A percentile compares a stretch with the other conserved stretches of the same genome.
Evolutionary conservation across 78 protist genomes (phyloP).

Genomic region (Monosiga brevicollis): DNA sequence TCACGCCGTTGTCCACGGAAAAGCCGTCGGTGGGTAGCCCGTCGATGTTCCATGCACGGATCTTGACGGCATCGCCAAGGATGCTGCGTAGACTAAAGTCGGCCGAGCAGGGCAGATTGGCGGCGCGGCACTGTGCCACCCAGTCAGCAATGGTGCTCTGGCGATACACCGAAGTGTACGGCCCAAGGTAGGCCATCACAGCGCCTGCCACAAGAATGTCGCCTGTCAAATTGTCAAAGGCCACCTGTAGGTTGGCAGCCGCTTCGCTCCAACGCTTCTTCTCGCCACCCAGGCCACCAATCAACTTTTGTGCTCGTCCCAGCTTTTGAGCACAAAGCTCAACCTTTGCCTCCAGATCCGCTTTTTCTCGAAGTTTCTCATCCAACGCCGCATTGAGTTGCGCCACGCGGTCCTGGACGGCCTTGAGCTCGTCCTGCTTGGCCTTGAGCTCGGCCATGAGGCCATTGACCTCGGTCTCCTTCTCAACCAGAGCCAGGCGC

Average conservation of each 20-base stretch:
- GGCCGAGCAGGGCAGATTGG: conserved; percentile 15
- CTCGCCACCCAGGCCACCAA: conserved; percentile 72
- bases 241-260: not conserved
- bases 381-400: conserved; percentile 41
- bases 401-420: conserved; percentile 20
- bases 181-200: conserved; percentile 63
- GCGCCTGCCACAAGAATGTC: conserved; percentile 61
- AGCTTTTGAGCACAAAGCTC: conserved; percentile 25
- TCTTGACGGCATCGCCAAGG: conserved; percentile 46
- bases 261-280: conserved; percentile 56
- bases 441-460: conserved; percentile 7
- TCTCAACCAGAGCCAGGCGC: conserved; percentile 23
- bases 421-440: conserved; percentile 16
- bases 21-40: conserved; percentile 79
- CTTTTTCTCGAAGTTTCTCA: conserved; percentile 16
- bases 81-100: not conserved
- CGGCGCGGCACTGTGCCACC: conserved; percentile 15
- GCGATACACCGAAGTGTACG: conserved; percentile 60
- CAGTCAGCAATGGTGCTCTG: conserved; percentile 17
- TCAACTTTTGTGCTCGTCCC: conserved; percentile 57
- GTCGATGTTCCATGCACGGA: conserved; percentile 51
- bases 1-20: conserved; percentile 73
- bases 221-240: conserved; percentile 32
- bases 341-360: conserved; percentile 37
- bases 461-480: conserved; percentile 38